A percentile compares a stretch with the other conserved stretches of the same genome.
These are phyloP conservation scores for Leccinellum luteum DNA, from an alignment of 768 basidiomycete species.

Conservation along the genomic window DNA sequence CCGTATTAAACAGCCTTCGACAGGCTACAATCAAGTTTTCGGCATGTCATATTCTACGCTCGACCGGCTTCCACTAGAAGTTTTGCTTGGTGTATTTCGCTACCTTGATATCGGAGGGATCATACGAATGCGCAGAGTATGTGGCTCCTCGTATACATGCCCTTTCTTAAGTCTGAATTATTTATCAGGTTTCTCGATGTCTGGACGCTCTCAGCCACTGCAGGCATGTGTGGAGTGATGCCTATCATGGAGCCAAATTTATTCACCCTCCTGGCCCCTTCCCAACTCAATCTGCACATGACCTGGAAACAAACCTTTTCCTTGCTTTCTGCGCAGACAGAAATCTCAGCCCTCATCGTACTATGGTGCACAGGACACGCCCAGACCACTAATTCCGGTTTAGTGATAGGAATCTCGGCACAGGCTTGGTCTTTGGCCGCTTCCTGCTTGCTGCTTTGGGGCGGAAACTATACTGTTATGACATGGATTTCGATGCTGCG, in stretches of 20 bases:
- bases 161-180: no score
- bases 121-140: slow-evolving; percentile 10
- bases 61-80: slow-evolving; percentile 13
- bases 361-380: not conserved
- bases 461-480: no score
- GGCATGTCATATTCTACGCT: slow-evolving; percentile 1
- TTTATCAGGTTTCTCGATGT: slow-evolving; percentile 15
- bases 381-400: no score
- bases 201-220: slow-evolving; percentile 3
- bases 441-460: slow-evolving; percentile 16
- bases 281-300: slow-evolving; percentile 8
- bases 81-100: slow-evolving; percentile 7
- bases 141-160: no score
- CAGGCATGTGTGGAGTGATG: slow-evolving; percentile 16
- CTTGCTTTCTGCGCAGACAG: slow-evolving; percentile 1
- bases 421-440: not conserved
- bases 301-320: slow-evolving; percentile 18
- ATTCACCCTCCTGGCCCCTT: slow-evolving; percentile 19
- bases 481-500: no score
- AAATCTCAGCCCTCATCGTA: not conserved
- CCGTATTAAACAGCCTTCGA: no score
- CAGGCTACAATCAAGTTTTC: not conserved
- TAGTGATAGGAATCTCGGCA: no score
- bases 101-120: slow-evolving; percentile 19
- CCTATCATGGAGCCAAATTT: slow-evolving; percentile 13